Evolutionary conservation across 371 early-diverging fungal genomes (phyloP).

Genomic region (Apophysomyces ossiformis): DNA sequence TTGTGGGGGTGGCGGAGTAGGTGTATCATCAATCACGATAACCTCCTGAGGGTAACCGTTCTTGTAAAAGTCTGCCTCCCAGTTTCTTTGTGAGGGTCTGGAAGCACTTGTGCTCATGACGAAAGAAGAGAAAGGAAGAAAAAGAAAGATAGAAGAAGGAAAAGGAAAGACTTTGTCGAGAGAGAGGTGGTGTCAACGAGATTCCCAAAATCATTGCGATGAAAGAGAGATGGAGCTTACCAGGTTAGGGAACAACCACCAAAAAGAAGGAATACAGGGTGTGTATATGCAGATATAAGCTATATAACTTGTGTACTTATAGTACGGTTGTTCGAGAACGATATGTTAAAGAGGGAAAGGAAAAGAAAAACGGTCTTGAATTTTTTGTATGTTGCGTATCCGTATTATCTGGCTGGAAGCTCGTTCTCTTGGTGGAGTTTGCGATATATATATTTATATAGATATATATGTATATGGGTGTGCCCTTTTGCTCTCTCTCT

Average conservation of each 20-base stretch:
- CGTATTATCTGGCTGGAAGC: neutral
- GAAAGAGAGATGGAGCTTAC: constrained; percentile 1
- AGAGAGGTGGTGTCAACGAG: neutral
- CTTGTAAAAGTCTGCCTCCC: constrained; percentile 58
- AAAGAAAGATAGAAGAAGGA: neutral
- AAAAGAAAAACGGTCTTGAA: constrained; percentile 8
- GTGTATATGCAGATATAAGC: no score
- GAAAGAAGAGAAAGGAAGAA: neutral
- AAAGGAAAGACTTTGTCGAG: neutral
- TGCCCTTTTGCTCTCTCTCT: neutral
- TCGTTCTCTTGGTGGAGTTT: constrained; percentile 5
- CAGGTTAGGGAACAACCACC: neutral
- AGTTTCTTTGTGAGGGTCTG: constrained; percentile 36
- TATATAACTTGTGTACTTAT: neutral
- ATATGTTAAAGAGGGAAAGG: neutral
- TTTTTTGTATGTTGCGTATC: neutral
- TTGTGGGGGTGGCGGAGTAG: constrained; percentile 49
- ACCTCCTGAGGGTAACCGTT: constrained; percentile 63
- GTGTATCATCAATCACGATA: constrained; percentile 64
- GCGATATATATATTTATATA: neutral
- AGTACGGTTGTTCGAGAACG: constrained; percentile 3
- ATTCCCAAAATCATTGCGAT: neutral
- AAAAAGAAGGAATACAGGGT: no score
- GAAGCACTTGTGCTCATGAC: constrained; percentile 8
- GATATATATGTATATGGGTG: neutral